Conservation (phyloP, 2,329 filamentous ascomycete species). For the Acephala macrosclerotiorum region DNA sequence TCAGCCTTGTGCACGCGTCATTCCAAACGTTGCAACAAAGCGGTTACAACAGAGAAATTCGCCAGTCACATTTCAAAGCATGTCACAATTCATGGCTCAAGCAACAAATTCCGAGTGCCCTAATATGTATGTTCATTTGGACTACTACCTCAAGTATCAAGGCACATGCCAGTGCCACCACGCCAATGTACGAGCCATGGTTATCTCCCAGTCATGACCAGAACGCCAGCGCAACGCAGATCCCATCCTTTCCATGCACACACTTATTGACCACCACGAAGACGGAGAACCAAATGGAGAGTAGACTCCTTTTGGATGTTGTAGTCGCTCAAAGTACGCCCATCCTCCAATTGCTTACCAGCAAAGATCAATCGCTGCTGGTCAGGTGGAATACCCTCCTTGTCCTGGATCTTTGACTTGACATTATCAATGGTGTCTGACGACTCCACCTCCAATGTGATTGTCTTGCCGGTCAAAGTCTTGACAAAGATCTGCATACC, state of each 20-base stretch:
- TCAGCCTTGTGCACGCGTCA: neutral
- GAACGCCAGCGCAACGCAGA: conserved; percentile 35
- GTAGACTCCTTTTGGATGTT: conserved; percentile 85
- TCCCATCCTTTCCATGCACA: conserved; percentile 19
- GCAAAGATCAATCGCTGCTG: conserved; percentile 76
- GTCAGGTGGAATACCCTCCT: conserved; percentile 74
- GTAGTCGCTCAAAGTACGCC: conserved; percentile 80
- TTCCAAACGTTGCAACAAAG: neutral
- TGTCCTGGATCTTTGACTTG: conserved; percentile 76
- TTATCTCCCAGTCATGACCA: conserved; percentile 22
- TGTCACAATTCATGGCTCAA: neutral
- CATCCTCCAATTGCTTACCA: conserved; percentile 77
- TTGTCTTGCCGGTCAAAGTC: conserved; percentile 74
- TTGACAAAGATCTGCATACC: conserved; percentile 80
- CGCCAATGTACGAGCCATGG: conserved; percentile 28
- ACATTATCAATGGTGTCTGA: conserved; percentile 76
- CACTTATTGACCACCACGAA: conserved; percentile 67
- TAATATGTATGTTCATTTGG: conserved; percentile 29
- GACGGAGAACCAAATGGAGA: conserved; percentile 73
- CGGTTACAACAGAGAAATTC: too few species aligned
- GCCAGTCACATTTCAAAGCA: neutral
- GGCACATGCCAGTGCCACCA: conserved; percentile 15
- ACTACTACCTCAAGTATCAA: conserved; percentile 21
- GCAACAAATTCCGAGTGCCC: conserved; percentile 6
- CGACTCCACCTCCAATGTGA: conserved; percentile 72